Evolutionary conservation across 1,284 basidiomycete species (phyloP).

Genomic region (Chondrostereum purpureum): DNA sequence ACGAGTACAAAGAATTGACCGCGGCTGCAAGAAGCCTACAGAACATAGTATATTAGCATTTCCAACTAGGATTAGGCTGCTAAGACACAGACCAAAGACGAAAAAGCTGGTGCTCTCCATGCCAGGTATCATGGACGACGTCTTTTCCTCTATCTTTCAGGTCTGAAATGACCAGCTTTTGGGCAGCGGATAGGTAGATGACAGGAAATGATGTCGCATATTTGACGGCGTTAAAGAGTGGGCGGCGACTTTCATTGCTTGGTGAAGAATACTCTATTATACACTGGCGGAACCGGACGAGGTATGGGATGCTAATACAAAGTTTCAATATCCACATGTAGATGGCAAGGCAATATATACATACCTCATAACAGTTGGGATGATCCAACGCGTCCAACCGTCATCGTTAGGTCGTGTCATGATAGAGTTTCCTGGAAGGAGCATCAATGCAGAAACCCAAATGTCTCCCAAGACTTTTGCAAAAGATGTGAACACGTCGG

Average conservation of each 20-base stretch:
- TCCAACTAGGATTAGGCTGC: constrained; percentile 5
- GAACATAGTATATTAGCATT: neutral
- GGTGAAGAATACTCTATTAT: constrained; percentile 78
- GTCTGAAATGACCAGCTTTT: constrained; percentile 61
- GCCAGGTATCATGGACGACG: constrained; percentile 50
- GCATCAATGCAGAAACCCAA: constrained; percentile 82
- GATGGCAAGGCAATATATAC: too few species aligned
- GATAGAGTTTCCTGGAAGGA: constrained; percentile 71
- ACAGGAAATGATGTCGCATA: constrained; percentile 98
- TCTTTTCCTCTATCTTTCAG: constrained; percentile 40
- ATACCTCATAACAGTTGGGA: constrained; percentile 84
- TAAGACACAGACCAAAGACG: constrained; percentile 63
- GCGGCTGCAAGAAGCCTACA: constrained; percentile 78
- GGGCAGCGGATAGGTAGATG: constrained; percentile 87
- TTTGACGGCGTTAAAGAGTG: constrained; percentile 92
- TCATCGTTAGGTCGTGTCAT: constrained; percentile 55
- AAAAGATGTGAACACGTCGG: constrained; percentile 94
- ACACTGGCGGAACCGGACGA: constrained; percentile 91
- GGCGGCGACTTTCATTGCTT: constrained; percentile 58
- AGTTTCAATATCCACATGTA: constrained; percentile 14
- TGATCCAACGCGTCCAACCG: constrained; percentile 64
- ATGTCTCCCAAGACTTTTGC: constrained; percentile 95
- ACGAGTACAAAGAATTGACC: constrained; percentile 91
- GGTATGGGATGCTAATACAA: constrained; percentile 73
- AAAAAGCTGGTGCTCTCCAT: constrained; percentile 74